Base-by-base conservation (phyloP, 306 rosid genomes). In the Prinsepia uniflora region DNA sequence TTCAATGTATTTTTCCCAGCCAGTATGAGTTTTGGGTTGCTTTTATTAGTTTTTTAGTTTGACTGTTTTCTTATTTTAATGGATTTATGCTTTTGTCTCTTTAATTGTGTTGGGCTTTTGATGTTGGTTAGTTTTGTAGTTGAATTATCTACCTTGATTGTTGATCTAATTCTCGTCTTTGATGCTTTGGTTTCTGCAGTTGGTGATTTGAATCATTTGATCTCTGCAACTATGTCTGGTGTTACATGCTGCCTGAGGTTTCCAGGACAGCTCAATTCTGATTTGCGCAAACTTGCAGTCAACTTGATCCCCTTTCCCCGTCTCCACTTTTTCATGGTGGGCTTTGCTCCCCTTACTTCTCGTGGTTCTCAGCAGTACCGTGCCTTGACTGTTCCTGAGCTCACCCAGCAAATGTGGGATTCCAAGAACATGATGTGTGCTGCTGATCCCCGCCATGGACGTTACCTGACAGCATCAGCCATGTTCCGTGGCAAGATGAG, bases 301-400 rank as follows among this genome's bases (percentile, higher is more conserved):
- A 81, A 81, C 50, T 62, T 81, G 64, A 81, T 81, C 44, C 84
- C 84, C 22, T 81, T 81, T 68, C 84, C 84, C 5, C 81, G 84
- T 56, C 84, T 81, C 14, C 84, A 81, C 76, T 81, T 81, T 61
- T 81, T 81, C 81, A 81, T 81, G 84, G 84, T 81, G 36, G 84
- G 81, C 12, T 81, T 81, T 64, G 84, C 84, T 8, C 84, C 84
- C 17, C 79, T 81, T 17, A 81, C 84, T 11, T 81, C 84, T 7
- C 47, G 84, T 20, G 84, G 81, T 2, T 76, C 84, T 4, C 84
- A 81, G 63, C 84, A 76, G 76, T 81, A 81, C 79, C 74, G 84
- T 0, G 78, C 84, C 17, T 45, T 81, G 59, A 75, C 84, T 0
- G 84, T 80, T 39, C 84, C 84, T 2, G 84, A 80, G 59, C 84